Evolutionary conservation across 1,284 basidiomycete species (phyloP), one percentile per base, ranked within the genome.

Genomic region (Tetrapyrgos nigripes): DNA sequence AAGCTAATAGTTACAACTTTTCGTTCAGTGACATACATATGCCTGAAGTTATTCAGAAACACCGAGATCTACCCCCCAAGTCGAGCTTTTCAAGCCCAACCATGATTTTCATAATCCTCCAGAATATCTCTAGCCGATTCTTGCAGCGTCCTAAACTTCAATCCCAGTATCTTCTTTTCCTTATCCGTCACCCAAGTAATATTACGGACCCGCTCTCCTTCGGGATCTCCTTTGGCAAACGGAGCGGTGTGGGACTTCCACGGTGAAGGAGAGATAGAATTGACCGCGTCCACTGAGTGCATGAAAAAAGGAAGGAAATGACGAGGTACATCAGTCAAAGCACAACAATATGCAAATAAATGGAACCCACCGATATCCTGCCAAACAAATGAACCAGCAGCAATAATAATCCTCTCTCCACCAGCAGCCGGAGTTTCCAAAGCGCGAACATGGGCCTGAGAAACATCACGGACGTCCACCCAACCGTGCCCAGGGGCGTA

Each of bases 391-490:
- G 44, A 11, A 66, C 79, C 83, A 4, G 66, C 71, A 31, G 70
- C 71, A 47, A 80, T 62, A 63, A 89, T 80, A 67, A 88, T 84
- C 1, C 91, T 78, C 62, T 91, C 73, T 0, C 83, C 85, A 4
- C 80, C 82, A 0, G 89, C 89, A n/a, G 81, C 80, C 3, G 77
- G 71, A 33, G 78, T 78, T 35, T 79, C 75, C 1, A 89, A 73
- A 1, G 88, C 84, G 8, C 79, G 73, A 3, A 81, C 73, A 62
- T 91, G 88, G 0, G 83, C 85, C 5, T 78, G 71, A 0, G 84
- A 88, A 21, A 90, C 74, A 64, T 89, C 86, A 13, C 86, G 78
- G 1, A 89, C 87, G 61, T 89, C 86, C 33, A 88, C 80, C 73
- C 77, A 88, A 27, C 60, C 49, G 44, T 43, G 45, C 6, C 54